Percentiles rank a stretch among this genome's conserved stretches.
Conservation (phyloP, 805 yeast species). For the Starmerella floris region DNA sequence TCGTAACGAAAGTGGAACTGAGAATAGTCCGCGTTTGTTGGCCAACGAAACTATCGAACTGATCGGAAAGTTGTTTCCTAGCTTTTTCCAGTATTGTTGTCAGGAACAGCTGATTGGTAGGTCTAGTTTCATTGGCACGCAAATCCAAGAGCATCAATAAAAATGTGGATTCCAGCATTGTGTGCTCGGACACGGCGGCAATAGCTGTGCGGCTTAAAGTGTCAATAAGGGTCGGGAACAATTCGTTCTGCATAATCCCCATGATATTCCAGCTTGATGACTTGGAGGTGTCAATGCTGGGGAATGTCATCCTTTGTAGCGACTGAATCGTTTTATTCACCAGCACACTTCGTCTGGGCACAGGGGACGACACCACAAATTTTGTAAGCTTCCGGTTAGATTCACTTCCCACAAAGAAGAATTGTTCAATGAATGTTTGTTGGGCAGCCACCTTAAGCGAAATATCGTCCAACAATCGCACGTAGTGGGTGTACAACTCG, state of each 20-base stretch:
- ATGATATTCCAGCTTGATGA: conserved; percentile 2
- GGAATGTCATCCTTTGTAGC: neutral
- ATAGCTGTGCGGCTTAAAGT: neutral
- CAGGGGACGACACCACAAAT: conserved; percentile 1
- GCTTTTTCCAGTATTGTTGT: conserved; percentile 39
- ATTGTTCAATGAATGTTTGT: conserved; percentile 36
- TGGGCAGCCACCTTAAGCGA: conserved; percentile 26
- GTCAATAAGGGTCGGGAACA: conserved; percentile 7
- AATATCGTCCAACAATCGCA: conserved; percentile 5
- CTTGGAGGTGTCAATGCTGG: conserved; percentile 2
- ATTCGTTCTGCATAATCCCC: conserved; percentile 2
- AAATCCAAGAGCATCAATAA: conserved; percentile 34
- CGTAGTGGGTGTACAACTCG: neutral
- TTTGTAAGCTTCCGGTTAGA: conserved; percentile 27
- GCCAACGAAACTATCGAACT: conserved; percentile 49
- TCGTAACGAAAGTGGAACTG: conserved; percentile 28
- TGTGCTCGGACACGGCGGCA: conserved; percentile 24
- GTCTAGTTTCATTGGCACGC: conserved; percentile 29
- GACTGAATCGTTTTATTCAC: neutral
- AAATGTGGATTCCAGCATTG: conserved; percentile 33
- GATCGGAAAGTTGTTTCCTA: conserved; percentile 36
- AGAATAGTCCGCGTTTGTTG: conserved; percentile 39
- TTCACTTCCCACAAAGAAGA: conserved; percentile 36
- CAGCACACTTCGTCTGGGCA: conserved; percentile 1
- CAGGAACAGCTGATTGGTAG: conserved; percentile 53